Conservation (phyloP, 192 early-diverging fungal species). For the Pilobolus umbonatus region DNA sequence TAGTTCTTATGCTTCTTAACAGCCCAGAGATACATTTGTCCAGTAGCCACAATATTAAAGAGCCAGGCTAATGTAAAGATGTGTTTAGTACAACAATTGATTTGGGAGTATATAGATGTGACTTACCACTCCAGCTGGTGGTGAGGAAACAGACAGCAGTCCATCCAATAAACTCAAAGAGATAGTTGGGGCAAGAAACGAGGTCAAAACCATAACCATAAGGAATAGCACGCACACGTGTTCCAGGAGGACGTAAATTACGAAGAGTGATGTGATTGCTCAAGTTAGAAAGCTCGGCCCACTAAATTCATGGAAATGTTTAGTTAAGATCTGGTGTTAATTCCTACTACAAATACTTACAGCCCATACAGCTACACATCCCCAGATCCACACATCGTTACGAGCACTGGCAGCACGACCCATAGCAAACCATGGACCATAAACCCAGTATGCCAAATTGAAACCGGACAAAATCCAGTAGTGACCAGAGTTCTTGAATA, state of each 20-base stretch:
- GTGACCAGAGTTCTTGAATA: slow-evolving; percentile 94
- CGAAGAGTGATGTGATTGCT: slow-evolving; percentile 82
- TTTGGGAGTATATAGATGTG: not conserved
- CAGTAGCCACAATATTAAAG: slow-evolving; percentile 67
- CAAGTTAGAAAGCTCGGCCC: slow-evolving; percentile 82
- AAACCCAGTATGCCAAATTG: slow-evolving; percentile 81
- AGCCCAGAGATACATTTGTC: slow-evolving; percentile 93
- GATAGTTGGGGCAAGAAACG: slow-evolving; percentile 91
- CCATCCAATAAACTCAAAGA: slow-evolving; percentile 88
- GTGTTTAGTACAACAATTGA: not conserved
- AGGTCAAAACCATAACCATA: slow-evolving; percentile 87
- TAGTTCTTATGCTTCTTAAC: slow-evolving; percentile 94
- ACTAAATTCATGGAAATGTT: slow-evolving; percentile 34
- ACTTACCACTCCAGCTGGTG: slow-evolving; percentile 57
- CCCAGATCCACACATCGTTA: slow-evolving; percentile 35
- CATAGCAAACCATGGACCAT: slow-evolving; percentile 70
- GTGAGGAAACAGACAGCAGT: slow-evolving; percentile 66
- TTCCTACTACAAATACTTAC: slow-evolving; percentile 37
- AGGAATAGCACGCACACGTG: slow-evolving; percentile 81
- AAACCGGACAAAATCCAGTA: slow-evolving; percentile 88
- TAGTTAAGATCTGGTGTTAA: not conserved
- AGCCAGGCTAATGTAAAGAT: slow-evolving; percentile 41
- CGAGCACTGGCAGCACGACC: slow-evolving; percentile 44
- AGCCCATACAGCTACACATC: slow-evolving; percentile 47
- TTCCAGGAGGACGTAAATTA: slow-evolving; percentile 87